These are phyloP conservation scores for Vachellia collinsii DNA, from an alignment of 306 rosid genomes.

Conservation along the genomic window DNA sequence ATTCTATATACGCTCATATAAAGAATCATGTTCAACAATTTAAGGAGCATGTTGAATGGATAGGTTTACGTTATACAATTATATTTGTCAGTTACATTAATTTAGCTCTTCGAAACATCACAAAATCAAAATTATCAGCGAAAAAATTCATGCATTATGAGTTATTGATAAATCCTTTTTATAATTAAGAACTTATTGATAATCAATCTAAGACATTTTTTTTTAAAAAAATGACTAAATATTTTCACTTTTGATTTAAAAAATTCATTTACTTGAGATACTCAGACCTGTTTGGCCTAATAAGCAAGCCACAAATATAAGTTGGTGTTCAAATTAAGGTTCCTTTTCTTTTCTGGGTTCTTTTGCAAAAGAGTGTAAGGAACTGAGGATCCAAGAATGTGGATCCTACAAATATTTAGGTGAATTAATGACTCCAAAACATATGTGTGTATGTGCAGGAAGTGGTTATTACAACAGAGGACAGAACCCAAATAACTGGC, in stretches of 20 bases:
- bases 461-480: conserved; percentile 46
- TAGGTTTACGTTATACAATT: neutral
- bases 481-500: conserved; percentile 48
- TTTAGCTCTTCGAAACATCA: neutral
- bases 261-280: neutral
- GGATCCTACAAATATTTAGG: neutral
- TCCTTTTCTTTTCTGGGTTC: neutral
- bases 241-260: neutral
- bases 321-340: neutral
- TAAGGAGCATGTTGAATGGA: neutral
- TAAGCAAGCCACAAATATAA: neutral
- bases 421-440: neutral
- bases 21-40: neutral
- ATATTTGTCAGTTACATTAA: neutral
- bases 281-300: neutral
- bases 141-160: neutral
- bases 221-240: neutral
- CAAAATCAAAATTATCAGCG: neutral
- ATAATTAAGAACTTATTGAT: too few relatives aligned
- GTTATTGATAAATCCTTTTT: neutral
- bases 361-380: neutral
- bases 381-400: neutral
- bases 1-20: neutral
- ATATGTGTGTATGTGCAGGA: neutral
- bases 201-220: neutral